phyloP scores from a whole-genome alignment of 2,329 filamentous ascomycete species.

The Uncinocarpus reesii region DNA sequence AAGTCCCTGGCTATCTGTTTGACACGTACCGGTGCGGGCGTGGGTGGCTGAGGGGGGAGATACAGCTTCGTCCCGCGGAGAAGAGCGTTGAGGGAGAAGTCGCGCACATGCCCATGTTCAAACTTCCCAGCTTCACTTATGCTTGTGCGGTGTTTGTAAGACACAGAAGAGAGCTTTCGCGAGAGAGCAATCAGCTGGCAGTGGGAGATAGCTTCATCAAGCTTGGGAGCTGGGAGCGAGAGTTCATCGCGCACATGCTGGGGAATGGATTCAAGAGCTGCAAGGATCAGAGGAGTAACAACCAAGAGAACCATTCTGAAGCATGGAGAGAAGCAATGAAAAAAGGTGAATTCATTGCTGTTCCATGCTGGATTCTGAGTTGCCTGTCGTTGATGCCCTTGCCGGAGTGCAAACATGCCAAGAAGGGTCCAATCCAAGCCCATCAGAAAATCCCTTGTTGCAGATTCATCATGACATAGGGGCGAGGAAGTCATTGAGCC shows the following conservation, averaged over 20 bases:
- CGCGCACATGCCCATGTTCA: slow-evolving; percentile 10
- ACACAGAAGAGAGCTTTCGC: slow-evolving; percentile 20
- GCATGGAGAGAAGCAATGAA: neutral
- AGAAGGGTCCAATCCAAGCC: too few species aligned
- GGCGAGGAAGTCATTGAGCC: too few species aligned
- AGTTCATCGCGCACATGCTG: slow-evolving; percentile 25
- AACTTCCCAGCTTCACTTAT: slow-evolving; percentile 21
- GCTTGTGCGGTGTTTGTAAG: neutral
- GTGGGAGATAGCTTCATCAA: slow-evolving; percentile 34
- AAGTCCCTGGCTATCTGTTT: neutral
- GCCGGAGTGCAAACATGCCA: too few species aligned
- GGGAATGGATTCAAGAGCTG: slow-evolving; percentile 31
- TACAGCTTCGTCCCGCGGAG: slow-evolving; percentile 64
- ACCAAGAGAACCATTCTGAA: slow-evolving; percentile 34
- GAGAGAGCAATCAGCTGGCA: slow-evolving; percentile 32
- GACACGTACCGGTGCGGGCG: slow-evolving; percentile 58
- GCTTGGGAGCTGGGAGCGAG: slow-evolving; percentile 25
- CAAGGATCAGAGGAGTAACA: slow-evolving; percentile 32
- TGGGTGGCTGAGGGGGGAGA: slow-evolving; percentile 66
- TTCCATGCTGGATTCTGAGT: too few species aligned
- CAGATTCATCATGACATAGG: too few species aligned
- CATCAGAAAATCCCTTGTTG: too few species aligned
- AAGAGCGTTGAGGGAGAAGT: slow-evolving; percentile 55
- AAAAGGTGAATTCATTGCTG: too few species aligned
- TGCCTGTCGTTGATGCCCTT: too few species aligned